A percentile compares a stretch with the other conserved stretches of the same genome.
Conservation (phyloP, 805 yeast species). For the Komagataella pseudopastoris region DNA sequence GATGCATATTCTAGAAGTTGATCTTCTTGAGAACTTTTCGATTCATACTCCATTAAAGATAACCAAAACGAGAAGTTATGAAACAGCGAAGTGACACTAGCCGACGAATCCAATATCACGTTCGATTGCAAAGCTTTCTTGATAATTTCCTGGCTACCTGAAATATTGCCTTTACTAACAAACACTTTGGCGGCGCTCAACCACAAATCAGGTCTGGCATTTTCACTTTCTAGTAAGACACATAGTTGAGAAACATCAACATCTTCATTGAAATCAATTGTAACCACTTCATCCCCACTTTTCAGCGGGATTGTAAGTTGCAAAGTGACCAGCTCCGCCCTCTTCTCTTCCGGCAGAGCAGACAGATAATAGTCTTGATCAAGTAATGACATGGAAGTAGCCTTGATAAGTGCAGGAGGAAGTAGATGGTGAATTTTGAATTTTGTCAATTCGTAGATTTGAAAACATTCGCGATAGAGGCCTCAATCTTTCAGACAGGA, state of each 20-base stretch:
- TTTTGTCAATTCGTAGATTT: neutral
- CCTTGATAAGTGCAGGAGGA: neutral
- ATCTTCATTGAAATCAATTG: slow-evolving; percentile 68
- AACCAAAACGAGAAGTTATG: slow-evolving; percentile 67
- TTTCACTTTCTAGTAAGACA: slow-evolving; percentile 67
- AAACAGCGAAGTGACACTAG: slow-evolving; percentile 34
- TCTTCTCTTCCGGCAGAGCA: neutral
- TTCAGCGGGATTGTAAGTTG: slow-evolving; percentile 47
- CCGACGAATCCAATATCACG: slow-evolving; percentile 16
- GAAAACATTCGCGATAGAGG: neutral
- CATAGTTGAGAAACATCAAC: slow-evolving; percentile 78
- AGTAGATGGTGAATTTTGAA: neutral
- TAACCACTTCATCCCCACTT: slow-evolving; percentile 73
- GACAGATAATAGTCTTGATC: neutral
- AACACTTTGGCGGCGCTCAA: slow-evolving; percentile 72
- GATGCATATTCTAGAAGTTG: slow-evolving; percentile 9
- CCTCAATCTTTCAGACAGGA: too few relatives aligned
- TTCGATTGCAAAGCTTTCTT: slow-evolving; percentile 38
- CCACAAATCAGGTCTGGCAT: slow-evolving; percentile 71
- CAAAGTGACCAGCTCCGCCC: slow-evolving; percentile 4
- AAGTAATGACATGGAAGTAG: neutral
- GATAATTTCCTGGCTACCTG: slow-evolving; percentile 53
- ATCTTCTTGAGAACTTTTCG: slow-evolving; percentile 24
- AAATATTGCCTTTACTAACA: slow-evolving; percentile 40
- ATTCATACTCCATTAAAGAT: slow-evolving; percentile 30